Conservation (phyloP, 2,329 filamentous ascomycete species). For the Nakataea oryzae region DNA sequence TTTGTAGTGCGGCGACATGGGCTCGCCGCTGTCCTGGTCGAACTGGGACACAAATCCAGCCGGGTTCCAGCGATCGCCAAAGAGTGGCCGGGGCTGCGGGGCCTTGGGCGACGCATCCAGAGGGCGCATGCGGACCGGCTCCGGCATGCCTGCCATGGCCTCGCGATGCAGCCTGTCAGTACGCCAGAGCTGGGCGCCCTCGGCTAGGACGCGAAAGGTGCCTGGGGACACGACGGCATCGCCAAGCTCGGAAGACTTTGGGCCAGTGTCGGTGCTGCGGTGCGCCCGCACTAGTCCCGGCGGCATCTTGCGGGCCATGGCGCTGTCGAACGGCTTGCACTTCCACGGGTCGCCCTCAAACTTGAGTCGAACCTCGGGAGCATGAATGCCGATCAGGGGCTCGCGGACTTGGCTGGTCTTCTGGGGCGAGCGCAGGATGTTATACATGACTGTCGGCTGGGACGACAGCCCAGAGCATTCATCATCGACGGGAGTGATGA, state of each 20-base stretch:
- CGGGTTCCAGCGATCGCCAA: slow-evolving; percentile 5
- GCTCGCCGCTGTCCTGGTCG: slow-evolving; percentile 13
- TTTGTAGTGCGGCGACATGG: slow-evolving; percentile 11
- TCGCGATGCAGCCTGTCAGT: slow-evolving; percentile 3
- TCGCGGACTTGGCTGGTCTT: background rate
- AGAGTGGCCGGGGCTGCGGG: slow-evolving; percentile 5
- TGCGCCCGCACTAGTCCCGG: background rate
- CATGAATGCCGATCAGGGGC: background rate
- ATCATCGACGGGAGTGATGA: slow-evolving; percentile 2
- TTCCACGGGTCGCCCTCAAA: background rate
- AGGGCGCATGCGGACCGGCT: slow-evolving; percentile 3
- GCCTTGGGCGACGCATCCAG: slow-evolving; percentile 6
- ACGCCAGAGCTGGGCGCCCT: slow-evolving; percentile 8
- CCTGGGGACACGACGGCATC: slow-evolving; percentile 7
- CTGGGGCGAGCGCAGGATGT: background rate
- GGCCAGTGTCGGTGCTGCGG: background rate
- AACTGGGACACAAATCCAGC: slow-evolving; percentile 11
- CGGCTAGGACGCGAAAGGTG: slow-evolving; percentile 8
- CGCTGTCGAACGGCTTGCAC: background rate
- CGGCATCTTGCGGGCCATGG: background rate
- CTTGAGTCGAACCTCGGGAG: background rate
- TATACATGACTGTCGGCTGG: background rate
- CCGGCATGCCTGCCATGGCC: background rate
- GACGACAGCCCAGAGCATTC: background rate
- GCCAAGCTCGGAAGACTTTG: background rate